Base-by-base conservation (phyloP, 345 rosid genomes). In the Sisymbrium irio region DNA sequence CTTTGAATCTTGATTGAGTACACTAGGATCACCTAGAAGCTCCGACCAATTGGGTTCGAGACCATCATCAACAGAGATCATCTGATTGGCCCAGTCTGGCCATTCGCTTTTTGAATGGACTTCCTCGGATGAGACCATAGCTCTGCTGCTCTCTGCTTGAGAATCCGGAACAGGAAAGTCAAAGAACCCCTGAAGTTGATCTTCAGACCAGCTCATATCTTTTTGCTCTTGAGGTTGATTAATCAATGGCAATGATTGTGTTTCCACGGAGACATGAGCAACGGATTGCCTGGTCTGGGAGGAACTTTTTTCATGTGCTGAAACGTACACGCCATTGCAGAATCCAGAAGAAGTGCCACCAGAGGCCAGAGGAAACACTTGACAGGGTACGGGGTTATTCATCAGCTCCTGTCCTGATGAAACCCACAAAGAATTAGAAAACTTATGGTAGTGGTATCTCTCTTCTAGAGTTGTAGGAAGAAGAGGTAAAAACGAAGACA, bases 51-150 rank as follows among this genome's bases (percentile, higher is more conserved):
- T 81, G 30, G 88, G 81, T 18, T 84, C 94, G 19, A 78, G 66
- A 35, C 79, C 79, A 79, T 84, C 92, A 78, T 82, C 90, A 59
- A 77, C 88, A 67, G 89, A 80, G 32, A 89, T 84, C 76, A 86
- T 72, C 58, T 80, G 85, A 79, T 89, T 85, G 0, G 90, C 86
- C 93, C 91, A 89, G 54, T 87, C 88, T 45, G 76, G 81, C 95
- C 87, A 89, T 55, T 87, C 83, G 28, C 62, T 62, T 77, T 82
- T 79, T 75, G 73, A 81, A 27, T 72, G 51, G 39, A 81, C 80
- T 62, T 80, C 83, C 56, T 78, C 84, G 18, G 86, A 73, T 39
- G 61, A 54, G 71, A 82, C 62, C 60, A 71, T 77, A 72, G 80
- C 81, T 45, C 71, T 68, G 47, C 74, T 81, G 69, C 83, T 77